Evolutionary conservation across 768 basidiomycete species (phyloP).

Genomic region (Russula brevipes): DNA sequence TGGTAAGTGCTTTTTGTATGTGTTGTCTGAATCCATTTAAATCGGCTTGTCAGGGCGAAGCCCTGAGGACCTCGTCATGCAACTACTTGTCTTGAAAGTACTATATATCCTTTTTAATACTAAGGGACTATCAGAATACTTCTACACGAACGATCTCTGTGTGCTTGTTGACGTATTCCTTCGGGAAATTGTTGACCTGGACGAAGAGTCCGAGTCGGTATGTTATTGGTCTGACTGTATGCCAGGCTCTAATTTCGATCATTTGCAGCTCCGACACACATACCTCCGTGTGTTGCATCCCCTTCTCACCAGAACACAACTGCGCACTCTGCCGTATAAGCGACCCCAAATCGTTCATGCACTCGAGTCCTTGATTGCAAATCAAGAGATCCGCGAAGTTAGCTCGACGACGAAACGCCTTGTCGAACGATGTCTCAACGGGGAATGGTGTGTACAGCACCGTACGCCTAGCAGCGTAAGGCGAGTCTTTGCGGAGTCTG

Average conservation of each 20-base stretch:
- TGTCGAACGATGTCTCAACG: constrained; percentile 84
- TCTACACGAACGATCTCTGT: constrained; percentile 95
- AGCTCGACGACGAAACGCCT: constrained; percentile 84
- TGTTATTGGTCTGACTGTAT: constrained; percentile 30
- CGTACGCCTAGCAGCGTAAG: constrained; percentile 35
- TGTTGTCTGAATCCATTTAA: background rate
- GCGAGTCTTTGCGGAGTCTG: constrained; percentile 5
- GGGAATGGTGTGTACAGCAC: constrained; percentile 79
- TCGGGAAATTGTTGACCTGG: constrained; percentile 86
- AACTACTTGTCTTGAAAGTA: constrained; percentile 88
- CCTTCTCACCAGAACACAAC: constrained; percentile 88
- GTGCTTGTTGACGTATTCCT: constrained; percentile 97
- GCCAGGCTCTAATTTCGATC: background rate
- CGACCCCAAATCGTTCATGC: constrained; percentile 81
- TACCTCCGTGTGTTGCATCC: constrained; percentile 96
- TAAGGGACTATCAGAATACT: constrained; percentile 88
- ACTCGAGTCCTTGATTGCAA: constrained; percentile 70
- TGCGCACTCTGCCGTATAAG: constrained; percentile 82
- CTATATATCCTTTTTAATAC: constrained; percentile 94
- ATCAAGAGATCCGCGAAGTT: constrained; percentile 74
- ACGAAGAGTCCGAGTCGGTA: constrained; percentile 91
- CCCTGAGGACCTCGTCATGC: constrained; percentile 90
- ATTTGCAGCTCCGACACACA: constrained; percentile 77
- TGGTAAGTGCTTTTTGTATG: constrained; percentile 46
- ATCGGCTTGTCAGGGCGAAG: constrained; percentile 53